Conservation (phyloP, 2,329 filamentous ascomycete genomes). For the Drechslerella stenobrocha region DNA sequence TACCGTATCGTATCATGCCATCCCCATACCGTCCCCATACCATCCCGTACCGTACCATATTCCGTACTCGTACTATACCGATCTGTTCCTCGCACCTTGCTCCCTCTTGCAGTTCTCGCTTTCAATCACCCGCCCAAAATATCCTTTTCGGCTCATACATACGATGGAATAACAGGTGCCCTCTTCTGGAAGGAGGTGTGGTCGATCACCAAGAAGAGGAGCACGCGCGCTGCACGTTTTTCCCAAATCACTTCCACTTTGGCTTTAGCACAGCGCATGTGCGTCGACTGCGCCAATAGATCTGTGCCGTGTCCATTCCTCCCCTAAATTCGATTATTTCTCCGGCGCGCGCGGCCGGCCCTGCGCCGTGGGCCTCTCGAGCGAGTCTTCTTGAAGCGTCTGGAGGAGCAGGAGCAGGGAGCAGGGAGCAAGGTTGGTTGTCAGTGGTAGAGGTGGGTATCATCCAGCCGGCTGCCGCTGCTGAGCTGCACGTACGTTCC, state of each 20-base stretch:
- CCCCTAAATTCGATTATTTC: slow-evolving; percentile 35
- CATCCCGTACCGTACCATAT: too few species aligned
- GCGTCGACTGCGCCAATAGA: slow-evolving; percentile 17
- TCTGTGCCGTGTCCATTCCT: slow-evolving; percentile 37
- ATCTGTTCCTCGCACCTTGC: background rate
- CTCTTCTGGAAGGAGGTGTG: slow-evolving; percentile 38
- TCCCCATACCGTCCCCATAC: background rate
- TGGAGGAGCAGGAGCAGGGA: too few species aligned
- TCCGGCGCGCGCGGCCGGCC: slow-evolving; percentile 30
- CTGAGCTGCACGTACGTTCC: background rate
- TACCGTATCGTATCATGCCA: background rate
- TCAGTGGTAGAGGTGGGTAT: slow-evolving; percentile 8
- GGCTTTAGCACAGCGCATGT: slow-evolving; percentile 39
- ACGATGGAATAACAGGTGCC: slow-evolving; percentile 25
- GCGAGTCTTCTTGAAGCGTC: too few species aligned
- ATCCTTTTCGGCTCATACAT: slow-evolving; percentile 4
- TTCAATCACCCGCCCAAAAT: background rate
- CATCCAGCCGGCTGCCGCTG: background rate
- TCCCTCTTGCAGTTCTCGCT: background rate
- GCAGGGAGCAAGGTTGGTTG: background rate
- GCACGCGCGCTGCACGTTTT: slow-evolving; percentile 41
- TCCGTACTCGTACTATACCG: too few species aligned
- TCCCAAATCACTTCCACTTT: slow-evolving; percentile 33
- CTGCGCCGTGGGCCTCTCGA: slow-evolving; percentile 23
- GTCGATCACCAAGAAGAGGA: slow-evolving; percentile 33